Conservation (phyloP, 2,329 filamentous ascomycete genomes). For the Phoma sp. region DNA sequence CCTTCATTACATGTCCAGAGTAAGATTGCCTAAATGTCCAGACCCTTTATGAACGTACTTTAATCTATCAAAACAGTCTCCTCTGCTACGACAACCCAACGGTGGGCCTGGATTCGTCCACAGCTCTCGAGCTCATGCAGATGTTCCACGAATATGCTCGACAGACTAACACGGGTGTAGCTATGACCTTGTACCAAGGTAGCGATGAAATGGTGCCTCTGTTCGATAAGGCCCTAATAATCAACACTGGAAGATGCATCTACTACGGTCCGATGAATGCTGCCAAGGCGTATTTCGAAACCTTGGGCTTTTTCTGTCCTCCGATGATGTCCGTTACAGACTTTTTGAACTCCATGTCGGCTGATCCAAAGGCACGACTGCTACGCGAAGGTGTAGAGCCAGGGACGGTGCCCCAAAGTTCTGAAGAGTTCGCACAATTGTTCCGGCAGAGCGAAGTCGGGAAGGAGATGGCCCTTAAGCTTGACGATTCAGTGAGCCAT, state of each 20-base stretch:
- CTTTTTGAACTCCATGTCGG: slow-evolving; percentile 75
- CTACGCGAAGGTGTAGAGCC: slow-evolving; percentile 54
- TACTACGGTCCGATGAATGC: slow-evolving; percentile 69
- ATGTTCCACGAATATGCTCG: slow-evolving; percentile 60
- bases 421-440: slow-evolving; percentile 1
- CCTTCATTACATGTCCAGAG: slow-evolving; percentile 58
- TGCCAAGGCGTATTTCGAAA: slow-evolving; percentile 70
- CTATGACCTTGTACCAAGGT: slow-evolving; percentile 65
- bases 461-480: slow-evolving; percentile 61
- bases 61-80: slow-evolving; percentile 55
- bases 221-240: slow-evolving; percentile 75
- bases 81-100: slow-evolving; percentile 58
- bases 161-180: slow-evolving; percentile 57
- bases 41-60: background rate
- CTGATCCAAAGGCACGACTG: slow-evolving; percentile 35
- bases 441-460: slow-evolving; percentile 46
- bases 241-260: slow-evolving; percentile 77
- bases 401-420: slow-evolving; percentile 55
- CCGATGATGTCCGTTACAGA: slow-evolving; percentile 71
- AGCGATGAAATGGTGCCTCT: slow-evolving; percentile 57
- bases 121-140: slow-evolving; percentile 62
- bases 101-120: slow-evolving; percentile 46
- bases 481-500: slow-evolving; percentile 62
- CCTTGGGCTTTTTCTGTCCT: slow-evolving; percentile 70
- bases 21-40: background rate